Conservation (phyloP, 73 alveolate species). For the Tetrahymena borealis region DNA sequence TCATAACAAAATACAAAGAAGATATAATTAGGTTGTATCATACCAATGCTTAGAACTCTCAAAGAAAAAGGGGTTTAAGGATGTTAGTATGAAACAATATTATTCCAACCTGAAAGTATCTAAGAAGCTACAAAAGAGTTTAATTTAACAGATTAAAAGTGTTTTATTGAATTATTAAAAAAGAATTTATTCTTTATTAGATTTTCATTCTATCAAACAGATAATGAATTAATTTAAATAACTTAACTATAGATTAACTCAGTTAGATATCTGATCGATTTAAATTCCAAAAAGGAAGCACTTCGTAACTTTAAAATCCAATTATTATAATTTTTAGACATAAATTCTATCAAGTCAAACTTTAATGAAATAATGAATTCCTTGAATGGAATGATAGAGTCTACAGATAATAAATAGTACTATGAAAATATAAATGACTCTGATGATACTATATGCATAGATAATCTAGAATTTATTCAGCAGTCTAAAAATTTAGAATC, state of each 20-base stretch:
- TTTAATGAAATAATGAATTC: not conserved
- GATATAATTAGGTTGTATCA: not conserved
- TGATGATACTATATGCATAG: too few species aligned
- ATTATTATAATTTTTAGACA: not conserved
- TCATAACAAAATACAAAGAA: not conserved
- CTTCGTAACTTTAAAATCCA: not conserved
- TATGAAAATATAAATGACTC: too few species aligned
- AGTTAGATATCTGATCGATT: not conserved
- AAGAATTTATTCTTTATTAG: not conserved
- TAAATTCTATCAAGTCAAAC: not conserved
- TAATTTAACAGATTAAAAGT: not conserved
- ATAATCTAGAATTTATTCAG: too few species aligned
- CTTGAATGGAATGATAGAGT: not conserved
- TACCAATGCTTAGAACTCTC: not conserved
- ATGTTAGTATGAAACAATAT: not conserved
- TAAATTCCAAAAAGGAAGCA: not conserved
- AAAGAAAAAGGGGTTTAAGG: not conserved
- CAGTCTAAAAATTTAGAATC: too few species aligned
- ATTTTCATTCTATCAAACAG: not conserved
- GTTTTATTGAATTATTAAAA: not conserved
- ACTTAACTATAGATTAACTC: not conserved
- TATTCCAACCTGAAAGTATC: not conserved
- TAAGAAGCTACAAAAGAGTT: not conserved
- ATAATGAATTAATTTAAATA: not conserved
- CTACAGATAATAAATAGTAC: too few species aligned